These are phyloP conservation scores for Globisporangium nunn DNA, from an alignment of 352 stramenopile species.

Conservation along the genomic window DNA sequence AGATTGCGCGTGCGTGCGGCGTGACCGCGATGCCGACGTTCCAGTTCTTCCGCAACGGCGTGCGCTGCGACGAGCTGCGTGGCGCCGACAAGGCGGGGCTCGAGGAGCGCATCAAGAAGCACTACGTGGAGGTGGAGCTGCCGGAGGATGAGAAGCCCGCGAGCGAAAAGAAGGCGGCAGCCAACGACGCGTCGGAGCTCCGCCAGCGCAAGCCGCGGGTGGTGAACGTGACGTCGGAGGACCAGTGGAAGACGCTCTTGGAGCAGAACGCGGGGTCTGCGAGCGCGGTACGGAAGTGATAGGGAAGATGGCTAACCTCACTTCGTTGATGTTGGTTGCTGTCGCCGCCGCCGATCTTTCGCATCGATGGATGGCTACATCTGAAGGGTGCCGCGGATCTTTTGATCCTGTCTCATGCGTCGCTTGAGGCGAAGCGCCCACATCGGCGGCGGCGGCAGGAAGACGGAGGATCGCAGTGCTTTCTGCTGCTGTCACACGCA, in stretches of 20 bases:
- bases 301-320: neutral
- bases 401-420: neutral
- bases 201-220: conserved; percentile 55
- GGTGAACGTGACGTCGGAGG: conserved; percentile 35
- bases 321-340: neutral
- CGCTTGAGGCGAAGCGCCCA: neutral
- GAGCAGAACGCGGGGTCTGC: conserved; percentile 32
- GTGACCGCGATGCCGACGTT: conserved; percentile 95
- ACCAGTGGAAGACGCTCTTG: conserved; percentile 48
- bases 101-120: conserved; percentile 56
- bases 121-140: conserved; percentile 75
- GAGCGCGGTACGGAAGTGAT: conserved; percentile 31
- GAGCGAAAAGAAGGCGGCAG: conserved; percentile 2
- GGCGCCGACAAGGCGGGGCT: conserved; percentile 72
- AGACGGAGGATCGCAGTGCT: neutral
- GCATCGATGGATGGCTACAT: neutral
- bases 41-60: conserved; percentile 89
- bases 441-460: neutral
- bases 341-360: neutral
- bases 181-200: conserved; percentile 17
- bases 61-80: conserved; percentile 84
- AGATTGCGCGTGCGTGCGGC: conserved; percentile 55
- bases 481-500: neutral
- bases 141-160: conserved; percentile 50
- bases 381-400: neutral